Percentiles rank a stretch among this genome's conserved stretches.
Conservation (phyloP, 768 basidiomycete species). For the Fistulinella prunicolor region DNA sequence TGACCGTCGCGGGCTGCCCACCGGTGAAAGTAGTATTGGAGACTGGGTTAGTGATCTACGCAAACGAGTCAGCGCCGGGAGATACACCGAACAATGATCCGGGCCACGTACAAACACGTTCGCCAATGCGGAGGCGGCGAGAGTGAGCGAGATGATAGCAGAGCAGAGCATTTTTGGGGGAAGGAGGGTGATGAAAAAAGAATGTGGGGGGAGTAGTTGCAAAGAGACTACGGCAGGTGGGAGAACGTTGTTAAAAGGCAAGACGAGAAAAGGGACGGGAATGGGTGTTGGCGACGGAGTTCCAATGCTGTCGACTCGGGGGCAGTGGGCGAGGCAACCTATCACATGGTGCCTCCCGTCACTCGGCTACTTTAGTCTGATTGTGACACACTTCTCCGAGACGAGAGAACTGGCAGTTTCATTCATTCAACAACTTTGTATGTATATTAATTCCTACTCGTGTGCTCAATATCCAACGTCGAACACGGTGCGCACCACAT, state of each 20-base stretch:
- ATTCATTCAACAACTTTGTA: too few species aligned
- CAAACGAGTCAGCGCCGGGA: neutral
- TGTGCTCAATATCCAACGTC: conserved; percentile 35
- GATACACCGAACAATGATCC: neutral
- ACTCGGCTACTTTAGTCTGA: too few species aligned
- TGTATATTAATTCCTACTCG: conserved; percentile 5
- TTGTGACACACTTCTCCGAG: neutral
- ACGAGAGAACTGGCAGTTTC: neutral
- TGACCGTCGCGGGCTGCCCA: conserved; percentile 48
- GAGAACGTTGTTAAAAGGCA: neutral
- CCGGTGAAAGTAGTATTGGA: conserved; percentile 43
- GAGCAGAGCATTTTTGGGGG: conserved; percentile 49
- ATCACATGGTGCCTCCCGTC: too few species aligned
- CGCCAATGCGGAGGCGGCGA: conserved; percentile 53
- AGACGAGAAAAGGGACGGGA: neutral
- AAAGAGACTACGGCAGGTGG: conserved; percentile 3
- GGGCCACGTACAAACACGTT: conserved; percentile 51
- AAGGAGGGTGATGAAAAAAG: conserved; percentile 21
- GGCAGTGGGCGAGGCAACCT: too few species aligned
- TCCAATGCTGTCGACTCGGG: conserved; percentile 29
- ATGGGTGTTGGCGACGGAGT: conserved; percentile 27
- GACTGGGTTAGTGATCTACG: conserved; percentile 58
- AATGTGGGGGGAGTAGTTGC: conserved; percentile 19
- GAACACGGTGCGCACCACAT: conserved; percentile 66
- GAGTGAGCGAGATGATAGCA: conserved; percentile 45